Evolutionary conservation across 176 grass and related monocot species (phyloP).

Genomic region (Paspalum vaginatum): DNA sequence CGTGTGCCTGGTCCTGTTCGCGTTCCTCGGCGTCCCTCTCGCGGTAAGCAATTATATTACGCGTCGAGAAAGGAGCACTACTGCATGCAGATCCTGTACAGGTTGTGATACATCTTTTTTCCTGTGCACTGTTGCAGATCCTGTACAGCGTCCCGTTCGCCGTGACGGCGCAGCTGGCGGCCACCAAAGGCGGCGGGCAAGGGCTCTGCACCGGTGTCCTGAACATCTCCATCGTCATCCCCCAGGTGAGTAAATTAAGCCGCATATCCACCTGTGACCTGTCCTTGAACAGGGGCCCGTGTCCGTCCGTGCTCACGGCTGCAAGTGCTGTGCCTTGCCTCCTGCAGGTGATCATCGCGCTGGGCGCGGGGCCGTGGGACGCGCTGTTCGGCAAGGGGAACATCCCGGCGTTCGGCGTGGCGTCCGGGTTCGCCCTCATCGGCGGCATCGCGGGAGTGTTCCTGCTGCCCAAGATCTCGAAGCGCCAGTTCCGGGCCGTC

Average conservation of each 20-base stretch:
- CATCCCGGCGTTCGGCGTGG: slow-evolving; percentile 74
- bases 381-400: slow-evolving; percentile 81
- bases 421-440: slow-evolving; percentile 69
- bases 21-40: slow-evolving; percentile 74
- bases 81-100: no score
- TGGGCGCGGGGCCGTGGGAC: slow-evolving; percentile 82
- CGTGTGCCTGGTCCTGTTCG: slow-evolving; percentile 59
- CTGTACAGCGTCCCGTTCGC: slow-evolving; percentile 90
- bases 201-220: slow-evolving; percentile 86
- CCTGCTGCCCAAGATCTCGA: slow-evolving; percentile 75
- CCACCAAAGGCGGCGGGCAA: slow-evolving; percentile 67
- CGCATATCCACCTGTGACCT: no score
- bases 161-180: slow-evolving; percentile 69
- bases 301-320: slow-evolving; percentile 13
- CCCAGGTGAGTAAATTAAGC: slow-evolving; percentile 81
- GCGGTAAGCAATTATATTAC: slow-evolving; percentile 50
- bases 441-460: slow-evolving; percentile 60
- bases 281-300: no score
- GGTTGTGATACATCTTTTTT: neutral
- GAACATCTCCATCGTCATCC: slow-evolving; percentile 94
- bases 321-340: no score
- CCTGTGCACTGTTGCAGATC: slow-evolving; percentile 45
- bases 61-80: no score
- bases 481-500: slow-evolving; percentile 57
- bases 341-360: slow-evolving; percentile 69